Base-by-base conservation (phyloP, 306 rosid species). In the Prunus kanzakura region DNA sequence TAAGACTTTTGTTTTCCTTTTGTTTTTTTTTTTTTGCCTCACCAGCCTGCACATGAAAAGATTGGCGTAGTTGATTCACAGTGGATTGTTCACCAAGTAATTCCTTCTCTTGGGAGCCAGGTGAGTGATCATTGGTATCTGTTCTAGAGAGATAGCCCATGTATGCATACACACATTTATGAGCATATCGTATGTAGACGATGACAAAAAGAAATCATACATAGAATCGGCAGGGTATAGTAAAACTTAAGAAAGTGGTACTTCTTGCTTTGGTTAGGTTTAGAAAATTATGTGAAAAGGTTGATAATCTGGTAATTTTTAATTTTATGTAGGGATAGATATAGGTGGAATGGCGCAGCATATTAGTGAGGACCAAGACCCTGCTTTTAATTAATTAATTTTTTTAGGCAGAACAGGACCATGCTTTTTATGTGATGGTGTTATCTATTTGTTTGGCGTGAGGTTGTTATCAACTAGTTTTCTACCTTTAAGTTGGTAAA, bases 31-130 rank as follows among this genome's bases (percentile, higher is more conserved):
- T n/a, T 71, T 77, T 84, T 38, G 27, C 82, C 76, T 79, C 50
- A 69, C 78, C 87, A 89, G 88, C 99, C 99, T 50, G 93, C 99
- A 25, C 91, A 96, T 86, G 97, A 91, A 84, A 96, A 89, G 82
- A 92, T 96, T 78, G 99, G 99, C 9, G 97, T 96, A 66, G 93
- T 96, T 81, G 99, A 96, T 88, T 96, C 99, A 0, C 97, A 91
- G 75, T 96, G 99, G 99, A 86, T 96, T 84, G 73, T 92, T 82
- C 99, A 96, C 87, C 99, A 92, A 89, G 89, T 80, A 74, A 89
- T 96, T 85, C 98, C 99, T 82, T 87, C 99, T 78, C 99, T 96
- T 68, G 91, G 93, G 55, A 81, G 49, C 35, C 98, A 96, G 99
- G 99, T 89, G 64, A 84, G 96, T 65, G 70, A 72, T 67, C 22